Percentiles rank a stretch among this genome's conserved stretches.
These are phyloP conservation scores for Pleurotus ostreatus DNA, from an alignment of 768 basidiomycete species.

Conservation along the genomic window DNA sequence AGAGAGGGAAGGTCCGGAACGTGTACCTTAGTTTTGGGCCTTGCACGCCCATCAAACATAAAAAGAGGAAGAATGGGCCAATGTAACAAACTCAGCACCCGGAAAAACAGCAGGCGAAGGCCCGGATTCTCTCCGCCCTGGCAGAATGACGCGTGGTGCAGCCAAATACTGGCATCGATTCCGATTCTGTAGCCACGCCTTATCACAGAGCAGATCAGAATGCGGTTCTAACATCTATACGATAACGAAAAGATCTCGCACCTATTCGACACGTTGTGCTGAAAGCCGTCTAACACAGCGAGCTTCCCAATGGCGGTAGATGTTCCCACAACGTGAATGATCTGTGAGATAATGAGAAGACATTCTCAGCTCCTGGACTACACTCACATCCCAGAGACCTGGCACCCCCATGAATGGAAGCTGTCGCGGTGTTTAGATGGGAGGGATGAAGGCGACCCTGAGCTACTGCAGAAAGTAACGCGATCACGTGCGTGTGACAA, in stretches of 20 bases:
- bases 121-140: slow-evolving; percentile 11
- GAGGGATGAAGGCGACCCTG: too few relatives aligned
- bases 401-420: slow-evolving; percentile 5
- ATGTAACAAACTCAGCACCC: not conserved
- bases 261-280: not conserved
- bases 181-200: slow-evolving; percentile 2
- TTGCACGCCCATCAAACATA: slow-evolving; percentile 68
- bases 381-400: slow-evolving; percentile 11
- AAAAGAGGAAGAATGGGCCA: slow-evolving; percentile 59
- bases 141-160: slow-evolving; percentile 1
- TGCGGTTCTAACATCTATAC: not conserved
- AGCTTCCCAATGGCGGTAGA: not conserved
- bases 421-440: not conserved
- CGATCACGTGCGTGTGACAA: slow-evolving; percentile 8
- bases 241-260: not conserved
- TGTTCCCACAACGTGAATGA: not conserved
- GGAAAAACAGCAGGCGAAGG: slow-evolving; percentile 7
- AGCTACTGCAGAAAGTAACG: too few relatives aligned
- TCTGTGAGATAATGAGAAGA: not conserved
- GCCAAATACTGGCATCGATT: slow-evolving; percentile 7
- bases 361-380: not conserved
- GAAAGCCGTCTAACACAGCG: slow-evolving; percentile 1
- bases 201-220: too few relatives aligned
- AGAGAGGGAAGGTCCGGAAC: slow-evolving; percentile 16
- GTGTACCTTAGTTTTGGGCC: slow-evolving; percentile 60